These are phyloP conservation scores for Glebionis coronaria DNA, from an alignment of 129 eudicot species.

Conservation along the genomic window DNA sequence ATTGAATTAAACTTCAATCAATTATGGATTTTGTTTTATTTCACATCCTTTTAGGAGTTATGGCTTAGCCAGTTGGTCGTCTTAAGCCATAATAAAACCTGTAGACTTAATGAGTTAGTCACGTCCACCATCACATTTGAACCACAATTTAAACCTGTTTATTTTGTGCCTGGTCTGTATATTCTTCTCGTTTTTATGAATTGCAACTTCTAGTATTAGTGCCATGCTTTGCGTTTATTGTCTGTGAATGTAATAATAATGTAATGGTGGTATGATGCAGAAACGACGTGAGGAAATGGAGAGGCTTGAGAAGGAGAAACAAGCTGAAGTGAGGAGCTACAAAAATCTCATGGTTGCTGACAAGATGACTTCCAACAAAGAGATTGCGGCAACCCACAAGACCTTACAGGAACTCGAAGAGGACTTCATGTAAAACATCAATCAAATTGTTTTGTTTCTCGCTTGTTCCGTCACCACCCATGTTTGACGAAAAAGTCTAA, in stretches of 20 bases:
- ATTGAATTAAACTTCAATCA: not conserved
- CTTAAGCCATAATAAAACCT: too few species aligned
- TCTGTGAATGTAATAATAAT: not conserved
- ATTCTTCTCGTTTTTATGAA: too few species aligned
- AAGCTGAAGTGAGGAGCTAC: slow-evolving; percentile 90
- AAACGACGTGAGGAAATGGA: slow-evolving; percentile 91
- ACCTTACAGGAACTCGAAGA: slow-evolving; percentile 92
- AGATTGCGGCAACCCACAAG: slow-evolving; percentile 75
- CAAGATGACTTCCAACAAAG: slow-evolving; percentile 94
- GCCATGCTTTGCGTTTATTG: not conserved
- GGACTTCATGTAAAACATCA: slow-evolving; percentile 68
- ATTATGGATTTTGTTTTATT: too few species aligned
- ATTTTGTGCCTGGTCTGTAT: too few species aligned
- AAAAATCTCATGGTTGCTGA: slow-evolving; percentile 96
- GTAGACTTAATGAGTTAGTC: too few species aligned
- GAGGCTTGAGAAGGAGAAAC: slow-evolving; percentile 86
- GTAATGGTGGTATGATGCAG: slow-evolving; percentile 32
- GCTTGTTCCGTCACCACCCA: not conserved
- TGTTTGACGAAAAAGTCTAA: slow-evolving; percentile 1
- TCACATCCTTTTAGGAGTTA: too few species aligned
- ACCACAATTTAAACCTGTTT: too few species aligned
- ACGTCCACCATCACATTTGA: too few species aligned
- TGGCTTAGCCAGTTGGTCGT: too few species aligned
- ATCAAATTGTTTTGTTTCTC: not conserved
- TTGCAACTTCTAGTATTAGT: not conserved